phyloP scores from a whole-genome alignment of 345 rosid species.

The Arabidopsis suecica region DNA sequence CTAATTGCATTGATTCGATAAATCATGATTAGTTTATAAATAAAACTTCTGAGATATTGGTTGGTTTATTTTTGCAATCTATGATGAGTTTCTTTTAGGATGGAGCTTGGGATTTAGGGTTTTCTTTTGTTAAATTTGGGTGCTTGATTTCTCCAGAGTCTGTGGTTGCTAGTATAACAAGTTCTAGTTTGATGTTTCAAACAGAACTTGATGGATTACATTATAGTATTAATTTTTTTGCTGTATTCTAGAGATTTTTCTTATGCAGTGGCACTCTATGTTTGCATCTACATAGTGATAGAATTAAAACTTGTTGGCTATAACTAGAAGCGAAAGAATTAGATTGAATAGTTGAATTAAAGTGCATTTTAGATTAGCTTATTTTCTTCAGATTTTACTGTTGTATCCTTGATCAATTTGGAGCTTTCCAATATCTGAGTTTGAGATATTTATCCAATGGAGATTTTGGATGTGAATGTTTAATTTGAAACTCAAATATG shows the following conservation, averaged over 20 bases:
- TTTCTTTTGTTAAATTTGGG: background rate
- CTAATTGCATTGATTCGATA: background rate
- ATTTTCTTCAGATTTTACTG: background rate
- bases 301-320: background rate
- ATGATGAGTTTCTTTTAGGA: background rate
- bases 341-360: background rate
- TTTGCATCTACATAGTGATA: background rate
- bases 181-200: background rate
- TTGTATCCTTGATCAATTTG: background rate
- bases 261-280: background rate
- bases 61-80: background rate
- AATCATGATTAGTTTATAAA: background rate
- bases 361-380: background rate
- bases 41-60: background rate
- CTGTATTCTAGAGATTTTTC: background rate
- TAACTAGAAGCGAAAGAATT: background rate
- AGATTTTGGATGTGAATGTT: slow-evolving; percentile 5
- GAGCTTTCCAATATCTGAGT: slow-evolving; percentile 1
- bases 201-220: too few relatives aligned
- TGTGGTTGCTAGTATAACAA: too few relatives aligned
- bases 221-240: background rate
- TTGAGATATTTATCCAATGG: background rate
- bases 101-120: slow-evolving; percentile 1
- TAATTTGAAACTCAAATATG: background rate
- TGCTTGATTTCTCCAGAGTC: background rate